Evolutionary conservation across 164 flowering plant species (phyloP), one percentile per base, ranked within the genome.

Genomic region (Aristolochia fimbriata): DNA sequence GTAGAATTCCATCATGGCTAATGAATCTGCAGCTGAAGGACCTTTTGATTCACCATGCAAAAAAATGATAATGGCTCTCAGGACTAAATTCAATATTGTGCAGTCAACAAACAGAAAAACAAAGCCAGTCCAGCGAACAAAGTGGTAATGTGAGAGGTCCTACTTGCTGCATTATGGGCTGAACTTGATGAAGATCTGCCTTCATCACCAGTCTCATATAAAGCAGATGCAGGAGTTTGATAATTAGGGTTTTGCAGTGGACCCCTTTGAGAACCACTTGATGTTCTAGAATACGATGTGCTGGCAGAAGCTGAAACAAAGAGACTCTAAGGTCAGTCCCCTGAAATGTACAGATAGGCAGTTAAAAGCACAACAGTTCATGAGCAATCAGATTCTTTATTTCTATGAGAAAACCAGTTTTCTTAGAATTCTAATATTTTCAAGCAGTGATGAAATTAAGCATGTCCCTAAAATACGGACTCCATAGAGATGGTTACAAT

Each of bases 1-100:
- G 76, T 89, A 92, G 67, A 73, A 89, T 65, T 92, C 98, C 98
- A 92, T 92, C 97, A 89, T 89, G 19, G 98, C 93, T 47, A 92
- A 67, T 31, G 98, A 85, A 76, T 92, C 98, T 47, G 84, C 59
- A 64, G 74, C 68, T 25, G 77, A 11, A 59, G 83, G 76, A 1
- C 72, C 78, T 75, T 62, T 68, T n/a, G 79, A 66, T 70, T 77
- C 86, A 66, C 78, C 86, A 85, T 20, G n/a, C 48, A 22, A n/a
- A 30, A 45, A 16, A 59, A 37, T 37, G 43, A 37, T 27, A 43
- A 20, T 14, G 19, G 14, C 7, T 22, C 5, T 23, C 15, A 22
- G 56, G 9, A 22, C 27, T 52, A 52, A 24, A 52, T 9, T 52
- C 27, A 22, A 23, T 7, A 5, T 50, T 3, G 21, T n/a, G n/a